phyloP scores from a whole-genome alignment of 2,329 filamentous ascomycete species.

The Beauveria bassiana region DNA sequence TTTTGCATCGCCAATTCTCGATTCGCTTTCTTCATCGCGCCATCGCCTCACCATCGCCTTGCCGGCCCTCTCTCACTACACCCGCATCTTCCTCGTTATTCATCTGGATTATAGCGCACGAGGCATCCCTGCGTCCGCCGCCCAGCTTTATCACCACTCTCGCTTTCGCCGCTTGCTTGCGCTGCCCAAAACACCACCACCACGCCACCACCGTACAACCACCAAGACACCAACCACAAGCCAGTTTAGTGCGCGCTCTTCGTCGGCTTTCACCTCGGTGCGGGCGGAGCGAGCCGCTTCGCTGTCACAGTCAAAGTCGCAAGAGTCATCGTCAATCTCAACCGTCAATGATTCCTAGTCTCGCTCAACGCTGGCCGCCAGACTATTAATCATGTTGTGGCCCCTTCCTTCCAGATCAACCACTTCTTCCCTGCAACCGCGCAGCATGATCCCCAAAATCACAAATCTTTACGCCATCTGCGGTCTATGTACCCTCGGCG shows the following conservation, averaged over 20 bases:
- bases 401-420: slow-evolving; percentile 2
- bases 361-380: neutral
- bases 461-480: slow-evolving; percentile 19
- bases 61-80: neutral
- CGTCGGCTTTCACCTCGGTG: neutral
- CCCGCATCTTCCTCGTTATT: neutral
- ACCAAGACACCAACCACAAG: neutral
- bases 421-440: neutral
- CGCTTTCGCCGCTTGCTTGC: neutral
- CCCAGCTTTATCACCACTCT: neutral
- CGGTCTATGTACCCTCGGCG: slow-evolving; percentile 22
- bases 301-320: neutral
- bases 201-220: neutral
- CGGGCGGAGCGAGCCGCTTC: slow-evolving; percentile 1
- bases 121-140: neutral
- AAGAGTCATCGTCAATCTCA: neutral
- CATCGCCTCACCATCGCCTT: neutral
- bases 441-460: slow-evolving; percentile 10
- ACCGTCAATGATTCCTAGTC: neutral
- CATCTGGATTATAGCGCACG: neutral
- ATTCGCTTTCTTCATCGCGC: neutral
- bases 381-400: slow-evolving; percentile 4
- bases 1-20: neutral
- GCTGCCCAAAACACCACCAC: neutral
- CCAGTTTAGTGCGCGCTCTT: neutral